These are phyloP conservation scores for Lactifluus hygrophoroides DNA, from an alignment of 768 basidiomycete genomes.

Conservation along the genomic window DNA sequence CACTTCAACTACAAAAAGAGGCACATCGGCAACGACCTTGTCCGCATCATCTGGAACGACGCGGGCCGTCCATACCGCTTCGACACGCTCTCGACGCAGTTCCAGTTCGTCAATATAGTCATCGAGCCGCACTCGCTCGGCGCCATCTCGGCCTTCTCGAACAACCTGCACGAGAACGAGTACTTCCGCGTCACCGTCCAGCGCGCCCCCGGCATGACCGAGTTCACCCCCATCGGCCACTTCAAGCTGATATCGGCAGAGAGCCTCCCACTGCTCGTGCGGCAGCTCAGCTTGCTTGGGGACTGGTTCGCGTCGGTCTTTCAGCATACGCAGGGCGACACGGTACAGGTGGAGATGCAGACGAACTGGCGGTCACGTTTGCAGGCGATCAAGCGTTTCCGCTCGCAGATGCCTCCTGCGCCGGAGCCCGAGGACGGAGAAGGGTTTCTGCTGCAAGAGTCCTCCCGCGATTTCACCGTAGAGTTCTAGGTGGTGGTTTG, in stretches of 20 bases:
- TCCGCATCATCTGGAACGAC: conserved; percentile 97
- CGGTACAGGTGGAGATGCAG: conserved; percentile 62
- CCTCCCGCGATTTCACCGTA: conserved; percentile 27
- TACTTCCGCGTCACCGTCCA: conserved; percentile 95
- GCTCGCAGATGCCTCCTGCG: conserved; percentile 21
- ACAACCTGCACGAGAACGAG: conserved; percentile 81
- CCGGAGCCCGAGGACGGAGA: conserved; percentile 21
- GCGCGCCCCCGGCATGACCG: conserved; percentile 81
- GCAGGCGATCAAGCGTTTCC: conserved; percentile 69
- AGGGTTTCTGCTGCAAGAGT: conserved; percentile 26
- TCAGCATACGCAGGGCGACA: conserved; percentile 62
- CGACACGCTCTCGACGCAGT: conserved; percentile 86
- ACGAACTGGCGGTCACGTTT: conserved; percentile 85
- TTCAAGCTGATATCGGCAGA: conserved; percentile 92
- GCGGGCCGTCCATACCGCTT: conserved; percentile 84
- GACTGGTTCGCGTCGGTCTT: conserved; percentile 90
- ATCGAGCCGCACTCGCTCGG: conserved; percentile 88
- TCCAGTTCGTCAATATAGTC: conserved; percentile 96
- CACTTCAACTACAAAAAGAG: conserved; percentile 81
- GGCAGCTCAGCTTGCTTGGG: conserved; percentile 79
- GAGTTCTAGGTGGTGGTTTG: conserved; percentile 14
- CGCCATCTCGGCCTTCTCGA: conserved; percentile 76
- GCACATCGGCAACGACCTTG: conserved; percentile 94
- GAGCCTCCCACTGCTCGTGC: conserved; percentile 76
- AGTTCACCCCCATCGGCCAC: conserved; percentile 85